phyloP scores from a whole-genome alignment of 179 eudicot genomes.

The Vitellaria paradoxa region DNA sequence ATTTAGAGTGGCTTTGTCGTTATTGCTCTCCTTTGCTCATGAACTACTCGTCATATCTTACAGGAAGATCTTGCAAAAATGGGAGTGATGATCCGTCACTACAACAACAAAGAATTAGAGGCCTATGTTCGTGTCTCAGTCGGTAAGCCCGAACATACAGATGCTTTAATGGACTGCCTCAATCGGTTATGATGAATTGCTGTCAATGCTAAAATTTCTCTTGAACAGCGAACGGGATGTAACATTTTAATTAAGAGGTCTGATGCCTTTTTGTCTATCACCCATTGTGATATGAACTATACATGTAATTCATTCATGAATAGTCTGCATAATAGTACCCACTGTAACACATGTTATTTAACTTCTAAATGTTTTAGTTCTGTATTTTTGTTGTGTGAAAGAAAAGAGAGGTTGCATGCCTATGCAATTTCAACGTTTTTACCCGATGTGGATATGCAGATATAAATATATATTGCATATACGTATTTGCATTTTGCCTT shows the following conservation, averaged over 20 bases:
- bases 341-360: not conserved
- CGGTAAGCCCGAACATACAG: slow-evolving; percentile 97
- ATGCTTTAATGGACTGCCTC: slow-evolving; percentile 71
- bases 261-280: not conserved
- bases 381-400: not conserved
- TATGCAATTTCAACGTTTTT: no score
- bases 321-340: not conserved
- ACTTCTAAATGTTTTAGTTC: not conserved
- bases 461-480: no score
- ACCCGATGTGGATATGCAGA: no score
- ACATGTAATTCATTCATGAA: not conserved
- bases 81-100: slow-evolving; percentile 99
- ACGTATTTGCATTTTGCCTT: no score
- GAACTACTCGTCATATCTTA: not conserved
- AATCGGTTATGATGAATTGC: slow-evolving; percentile 32
- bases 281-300: not conserved
- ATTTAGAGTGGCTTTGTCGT: no score
- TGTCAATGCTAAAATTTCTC: not conserved
- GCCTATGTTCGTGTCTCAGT: slow-evolving; percentile 94
- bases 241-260: not conserved
- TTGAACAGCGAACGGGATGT: not conserved
- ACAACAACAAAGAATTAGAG: slow-evolving; percentile 73
- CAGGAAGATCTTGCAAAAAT: slow-evolving; percentile 93
- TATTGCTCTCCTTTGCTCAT: not conserved
- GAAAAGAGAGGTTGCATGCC: not conserved